A percentile compares a stretch with the other conserved stretches of the same genome.
These are phyloP conservation scores for Pleoardoris graminearum DNA, from an alignment of 2,329 filamentous ascomycete genomes.

Conservation along the genomic window DNA sequence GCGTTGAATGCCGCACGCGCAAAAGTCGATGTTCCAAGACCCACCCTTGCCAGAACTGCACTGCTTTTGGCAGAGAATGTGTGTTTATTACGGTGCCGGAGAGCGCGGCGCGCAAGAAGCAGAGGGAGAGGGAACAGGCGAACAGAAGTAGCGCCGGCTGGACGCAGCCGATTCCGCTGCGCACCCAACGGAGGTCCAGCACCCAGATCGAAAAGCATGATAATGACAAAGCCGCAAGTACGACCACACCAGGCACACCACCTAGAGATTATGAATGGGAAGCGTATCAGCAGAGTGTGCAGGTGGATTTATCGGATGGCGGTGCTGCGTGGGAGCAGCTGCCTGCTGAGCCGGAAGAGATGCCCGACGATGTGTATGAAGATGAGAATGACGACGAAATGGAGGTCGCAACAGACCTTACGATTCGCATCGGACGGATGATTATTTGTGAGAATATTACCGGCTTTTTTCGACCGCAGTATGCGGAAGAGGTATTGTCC, in stretches of 20 bases:
- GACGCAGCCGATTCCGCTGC: conserved; percentile 43
- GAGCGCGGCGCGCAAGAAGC: conserved; percentile 43
- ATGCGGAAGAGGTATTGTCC: conserved; percentile 45
- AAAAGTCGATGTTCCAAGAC: conserved; percentile 47
- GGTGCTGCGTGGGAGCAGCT: conserved; percentile 43
- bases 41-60: conserved; percentile 46
- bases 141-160: conserved; percentile 40
- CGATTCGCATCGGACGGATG: conserved; percentile 45
- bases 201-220: conserved; percentile 30
- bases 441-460: conserved; percentile 47
- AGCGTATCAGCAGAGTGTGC: conserved; percentile 45
- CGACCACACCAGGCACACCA: conserved; percentile 42
- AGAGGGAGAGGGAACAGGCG: conserved; percentile 36
- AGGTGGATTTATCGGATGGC: conserved; percentile 37
- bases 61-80: conserved; percentile 44
- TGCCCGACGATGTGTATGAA: conserved; percentile 44
- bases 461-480: conserved; percentile 45
- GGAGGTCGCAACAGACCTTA: conserved; percentile 44
- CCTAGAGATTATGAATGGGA: conserved; percentile 47
- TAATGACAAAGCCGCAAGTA: conserved; percentile 35
- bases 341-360: conserved; percentile 43
- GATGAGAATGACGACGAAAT: conserved; percentile 46
- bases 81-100: conserved; percentile 46
- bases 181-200: conserved; percentile 28
- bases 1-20: conserved; percentile 45